phyloP scores from a whole-genome alignment of 1,139 yeast species.

The Pichia norvegensis region DNA sequence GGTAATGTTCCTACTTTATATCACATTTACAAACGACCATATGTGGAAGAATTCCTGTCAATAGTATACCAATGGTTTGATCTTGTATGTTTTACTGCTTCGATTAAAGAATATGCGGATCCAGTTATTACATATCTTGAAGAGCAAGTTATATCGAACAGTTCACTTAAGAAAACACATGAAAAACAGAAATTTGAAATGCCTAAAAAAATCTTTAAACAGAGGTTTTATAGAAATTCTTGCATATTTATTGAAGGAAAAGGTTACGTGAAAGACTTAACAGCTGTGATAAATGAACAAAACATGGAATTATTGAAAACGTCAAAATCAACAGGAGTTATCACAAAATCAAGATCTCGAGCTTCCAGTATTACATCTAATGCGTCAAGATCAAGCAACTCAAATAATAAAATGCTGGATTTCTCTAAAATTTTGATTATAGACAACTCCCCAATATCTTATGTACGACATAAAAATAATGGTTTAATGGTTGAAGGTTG shows the following conservation, averaged over 20 bases:
- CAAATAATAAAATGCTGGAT: slow-evolving; percentile 30
- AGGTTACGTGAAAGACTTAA: slow-evolving; percentile 80
- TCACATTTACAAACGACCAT: slow-evolving; percentile 87
- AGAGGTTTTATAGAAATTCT: slow-evolving; percentile 69
- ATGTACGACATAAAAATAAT: slow-evolving; percentile 73
- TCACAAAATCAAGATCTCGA: slow-evolving; percentile 3
- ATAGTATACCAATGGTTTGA: slow-evolving; percentile 85
- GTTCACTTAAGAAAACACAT: slow-evolving; percentile 12
- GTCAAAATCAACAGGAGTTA: not conserved
- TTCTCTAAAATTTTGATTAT: slow-evolving; percentile 69
- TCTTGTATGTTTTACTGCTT: slow-evolving; percentile 85
- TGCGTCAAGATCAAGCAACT: slow-evolving; percentile 9
- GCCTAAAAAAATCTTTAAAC: slow-evolving; percentile 36
- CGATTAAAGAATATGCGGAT: slow-evolving; percentile 92
- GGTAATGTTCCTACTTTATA: slow-evolving; percentile 61
- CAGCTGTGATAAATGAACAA: slow-evolving; percentile 27
- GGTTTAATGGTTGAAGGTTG: slow-evolving; percentile 95
- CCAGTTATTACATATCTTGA: slow-evolving; percentile 92
- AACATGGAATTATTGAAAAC: not conserved
- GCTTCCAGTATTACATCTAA: slow-evolving; percentile 2
- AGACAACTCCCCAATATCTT: slow-evolving; percentile 89
- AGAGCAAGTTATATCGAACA: slow-evolving; percentile 31
- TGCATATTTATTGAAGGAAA: slow-evolving; percentile 72
- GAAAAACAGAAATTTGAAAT: slow-evolving; percentile 1
- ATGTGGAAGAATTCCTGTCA: slow-evolving; percentile 73